Conservation (phyloP, 1,139 yeast genomes). For the Yamadazyma sp. region DNA sequence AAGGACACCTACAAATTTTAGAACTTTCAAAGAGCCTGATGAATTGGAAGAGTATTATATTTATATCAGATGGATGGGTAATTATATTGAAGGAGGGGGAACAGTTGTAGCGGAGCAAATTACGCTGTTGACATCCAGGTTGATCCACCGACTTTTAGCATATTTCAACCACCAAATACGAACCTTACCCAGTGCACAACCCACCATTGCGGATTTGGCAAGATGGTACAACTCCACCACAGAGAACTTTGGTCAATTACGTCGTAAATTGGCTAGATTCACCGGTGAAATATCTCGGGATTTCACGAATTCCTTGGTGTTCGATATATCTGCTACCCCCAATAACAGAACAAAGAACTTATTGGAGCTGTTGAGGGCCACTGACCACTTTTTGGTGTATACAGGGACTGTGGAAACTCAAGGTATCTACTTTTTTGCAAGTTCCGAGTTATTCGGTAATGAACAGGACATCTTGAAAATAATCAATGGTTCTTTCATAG, state of each 20-base stretch:
- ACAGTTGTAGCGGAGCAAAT: constrained; percentile 79
- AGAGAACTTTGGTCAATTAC: constrained; percentile 81
- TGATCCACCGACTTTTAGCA: constrained; percentile 66
- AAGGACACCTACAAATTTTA: constrained; percentile 59
- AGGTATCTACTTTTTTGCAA: constrained; percentile 75
- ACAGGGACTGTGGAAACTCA: constrained; percentile 72
- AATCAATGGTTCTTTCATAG: constrained; percentile 45
- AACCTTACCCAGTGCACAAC: constrained; percentile 53
- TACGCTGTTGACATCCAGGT: constrained; percentile 61
- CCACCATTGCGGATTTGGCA: constrained; percentile 59
- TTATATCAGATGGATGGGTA: constrained; percentile 72
- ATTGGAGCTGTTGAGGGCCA: constrained; percentile 55
- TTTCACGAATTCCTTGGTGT: constrained; percentile 75
- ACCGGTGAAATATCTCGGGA: constrained; percentile 66
- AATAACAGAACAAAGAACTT: constrained; percentile 55
- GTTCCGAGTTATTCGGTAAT: constrained; percentile 52
- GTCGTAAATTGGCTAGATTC: constrained; percentile 82
- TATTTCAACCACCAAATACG: constrained; percentile 73
- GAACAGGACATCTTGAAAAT: constrained; percentile 44
- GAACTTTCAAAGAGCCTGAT: constrained; percentile 91
- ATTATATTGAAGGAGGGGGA: constrained; percentile 79
- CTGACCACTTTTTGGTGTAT: constrained; percentile 78
- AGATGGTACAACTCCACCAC: constrained; percentile 82
- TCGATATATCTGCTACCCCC: constrained; percentile 51
- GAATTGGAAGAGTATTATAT: constrained; percentile 79